A percentile compares a stretch with the other conserved stretches of the same genome.
Conservation (phyloP, 2,329 filamentous ascomycete genomes). For the Aspergillus phoenicis region DNA sequence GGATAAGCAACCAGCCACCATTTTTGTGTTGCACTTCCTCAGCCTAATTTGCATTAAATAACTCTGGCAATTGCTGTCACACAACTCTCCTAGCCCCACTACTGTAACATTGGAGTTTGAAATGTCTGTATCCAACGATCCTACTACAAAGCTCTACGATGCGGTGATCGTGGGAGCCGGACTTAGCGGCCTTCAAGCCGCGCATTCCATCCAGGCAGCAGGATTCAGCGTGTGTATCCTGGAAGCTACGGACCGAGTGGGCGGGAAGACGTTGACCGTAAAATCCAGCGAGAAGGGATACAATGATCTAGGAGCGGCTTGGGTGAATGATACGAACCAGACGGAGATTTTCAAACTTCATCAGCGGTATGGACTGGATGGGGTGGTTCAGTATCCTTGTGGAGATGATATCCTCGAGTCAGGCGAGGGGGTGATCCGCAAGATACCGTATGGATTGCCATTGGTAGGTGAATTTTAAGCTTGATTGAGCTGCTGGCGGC, state of each 20-base stretch:
- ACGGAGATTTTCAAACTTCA: conserved; percentile 15
- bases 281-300: conserved; percentile 27
- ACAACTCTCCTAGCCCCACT: too few relatives aligned
- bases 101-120: background rate
- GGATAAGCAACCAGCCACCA: too few relatives aligned
- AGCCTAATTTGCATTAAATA: too few relatives aligned
- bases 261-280: conserved; percentile 42
- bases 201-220: conserved; percentile 32
- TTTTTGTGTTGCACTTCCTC: too few relatives aligned
- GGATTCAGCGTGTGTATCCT: conserved; percentile 40
- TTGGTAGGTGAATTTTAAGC: background rate
- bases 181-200: conserved; percentile 42
- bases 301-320: conserved; percentile 39
- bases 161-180: conserved; percentile 45
- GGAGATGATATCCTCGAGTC: background rate
- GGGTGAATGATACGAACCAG: conserved; percentile 36
- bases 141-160: conserved; percentile 11
- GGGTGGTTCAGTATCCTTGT: background rate
- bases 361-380: conserved; percentile 22
- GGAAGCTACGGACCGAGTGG: conserved; percentile 47
- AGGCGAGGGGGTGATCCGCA: background rate
- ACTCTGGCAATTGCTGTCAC: too few relatives aligned
- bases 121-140: background rate
- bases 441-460: background rate
- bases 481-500: too few relatives aligned